Evolutionary conservation across 2,329 filamentous ascomycete genomes (phyloP), one percentile per base, ranked within the genome.

Genomic region (Aspergillus novofumigatus): DNA sequence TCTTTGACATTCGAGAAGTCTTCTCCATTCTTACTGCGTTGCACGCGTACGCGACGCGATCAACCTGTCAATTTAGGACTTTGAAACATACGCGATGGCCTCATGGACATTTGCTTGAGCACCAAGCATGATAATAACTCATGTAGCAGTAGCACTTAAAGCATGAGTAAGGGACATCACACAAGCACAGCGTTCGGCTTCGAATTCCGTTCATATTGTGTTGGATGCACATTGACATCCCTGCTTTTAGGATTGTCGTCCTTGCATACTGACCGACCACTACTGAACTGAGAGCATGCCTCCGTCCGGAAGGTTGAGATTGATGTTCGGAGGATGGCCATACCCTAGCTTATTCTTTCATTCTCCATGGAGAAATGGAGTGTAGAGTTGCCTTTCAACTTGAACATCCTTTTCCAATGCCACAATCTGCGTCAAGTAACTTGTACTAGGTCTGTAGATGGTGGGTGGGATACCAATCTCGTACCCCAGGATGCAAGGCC

Each of bases 1-100:
- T 44, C 21, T 44, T 44, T 20, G 4, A 20, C 41, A 44, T 9
- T 44, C 20, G 21, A 20, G 41, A 38, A 38, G n/a, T 10, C 21
- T 23, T 20, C 41, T 9, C 8, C 21, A 44, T 20, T 3, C 41
- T 23, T 44, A 44, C 20, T 44, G 28, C 25, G 32, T 21, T 17
- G 38, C 26, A 58, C 62, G 56, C 60, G 60, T 57, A 60, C 62
- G 58, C 59, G 64, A 55, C 52, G 48, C 51, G 51, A 62, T 59
- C 51, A 66, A 62, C 48, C 7, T 63, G 47, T 28, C 20, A 44
- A 23, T 49, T 44, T 11, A 45, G 45, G 25, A 47, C 41, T 23
- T 17, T 17, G 32, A 35, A 3, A 35, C 32, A 11, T 3, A 35
- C 32, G 32, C 32, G 32, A 14, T 17, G 14, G 32, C 32, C 32